Base-by-base conservation (phyloP, 1,284 basidiomycete genomes). In the Cerioporus squamosus region DNA sequence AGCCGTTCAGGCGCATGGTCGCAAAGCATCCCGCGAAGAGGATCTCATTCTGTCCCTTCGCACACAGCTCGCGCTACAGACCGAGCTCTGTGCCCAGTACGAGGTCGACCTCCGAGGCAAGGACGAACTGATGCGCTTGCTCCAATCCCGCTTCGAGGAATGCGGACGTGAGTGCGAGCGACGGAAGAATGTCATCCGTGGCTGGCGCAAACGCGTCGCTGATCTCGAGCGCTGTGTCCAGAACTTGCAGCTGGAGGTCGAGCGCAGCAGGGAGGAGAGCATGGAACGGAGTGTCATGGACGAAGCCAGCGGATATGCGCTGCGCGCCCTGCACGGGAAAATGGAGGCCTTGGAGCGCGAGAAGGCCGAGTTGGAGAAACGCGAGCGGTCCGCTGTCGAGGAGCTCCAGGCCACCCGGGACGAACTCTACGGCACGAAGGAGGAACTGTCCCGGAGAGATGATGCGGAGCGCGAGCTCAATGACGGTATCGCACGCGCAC, bases 271-370 rank as follows among this genome's bases (percentile, higher is more conserved):
- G 48, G 84, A 85, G 68, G 86, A 87, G 65, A 87, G 82, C 66
- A 74, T 85, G 73, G 90, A 90, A 66, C 77, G 89, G 40, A 90
- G 87, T 60, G 72, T 91, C 40, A 89, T 91, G 85, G 90, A 92
- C 65, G 89, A 88, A 64, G 90, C 90, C 1, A 89, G 86, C 58
- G 80, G 85, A 1, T 84, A 87, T 66, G 89, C 88, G 1, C 66
- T 92, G 59, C 76, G 83, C 26, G 82, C 83, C 75, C 75, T 92
- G 33, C 90, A 92, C 66, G 72, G 79, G 22, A 85, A 83, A 57
- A 88, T 90, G 59, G 79, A 79, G 5, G 77, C 75, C 24, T 74
- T 90, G 31, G 86, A 90, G 68, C 75, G 78, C 36, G 89, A 89
- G 76, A 84, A 81, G 72, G 68, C 63, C 1, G 83, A 83, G 3